Percentiles rank a stretch among this genome's conserved stretches.
Evolutionary conservation across 1,284 basidiomycete genomes (phyloP).

Genomic region (Malassezia dermatis): DNA sequence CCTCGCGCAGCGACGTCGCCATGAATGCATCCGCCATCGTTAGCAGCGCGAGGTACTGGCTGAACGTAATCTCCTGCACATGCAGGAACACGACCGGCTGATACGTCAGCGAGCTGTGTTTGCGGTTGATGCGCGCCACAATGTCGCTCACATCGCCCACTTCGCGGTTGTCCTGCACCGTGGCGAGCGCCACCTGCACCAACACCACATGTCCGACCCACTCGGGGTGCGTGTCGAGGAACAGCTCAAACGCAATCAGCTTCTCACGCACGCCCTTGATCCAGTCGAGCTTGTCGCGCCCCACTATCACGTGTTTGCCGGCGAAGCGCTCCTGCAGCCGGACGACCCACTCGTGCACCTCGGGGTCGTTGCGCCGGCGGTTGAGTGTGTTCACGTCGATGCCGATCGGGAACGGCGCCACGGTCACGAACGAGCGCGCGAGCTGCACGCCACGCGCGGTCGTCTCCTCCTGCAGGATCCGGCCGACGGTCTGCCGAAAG

Average conservation of each 20-base stretch:
- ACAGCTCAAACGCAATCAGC: conserved; percentile 69
- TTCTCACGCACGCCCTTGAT: conserved; percentile 75
- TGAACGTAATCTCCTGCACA: conserved; percentile 73
- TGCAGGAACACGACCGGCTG: conserved; percentile 79
- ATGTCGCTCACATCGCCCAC: conserved; percentile 65
- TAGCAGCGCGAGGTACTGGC: conserved; percentile 70
- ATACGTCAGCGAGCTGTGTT: conserved; percentile 70
- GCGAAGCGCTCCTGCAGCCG: conserved; percentile 66
- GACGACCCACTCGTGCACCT: conserved; percentile 70
- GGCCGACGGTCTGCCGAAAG: conserved; percentile 61
- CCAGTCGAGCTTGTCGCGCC: conserved; percentile 75
- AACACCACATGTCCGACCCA: conserved; percentile 70
- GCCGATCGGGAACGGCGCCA: conserved; percentile 77
- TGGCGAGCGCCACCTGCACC: conserved; percentile 75
- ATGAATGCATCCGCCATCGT: conserved; percentile 78
- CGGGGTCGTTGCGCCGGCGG: conserved; percentile 62
- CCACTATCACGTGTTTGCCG: conserved; percentile 74
- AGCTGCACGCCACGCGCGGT: conserved; percentile 69
- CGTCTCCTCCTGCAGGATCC: conserved; percentile 69
- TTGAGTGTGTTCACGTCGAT: conserved; percentile 67
- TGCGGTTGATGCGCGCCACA: conserved; percentile 69
- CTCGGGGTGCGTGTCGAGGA: conserved; percentile 66
- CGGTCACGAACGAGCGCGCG: conserved; percentile 59
- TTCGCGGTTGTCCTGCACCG: conserved; percentile 64
- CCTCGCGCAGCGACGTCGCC: conserved; percentile 70